Evolutionary conservation across 208 protist genomes (phyloP), one percentile per base, ranked within the genome.

Genomic region (Angomonas ambiguus): DNA sequence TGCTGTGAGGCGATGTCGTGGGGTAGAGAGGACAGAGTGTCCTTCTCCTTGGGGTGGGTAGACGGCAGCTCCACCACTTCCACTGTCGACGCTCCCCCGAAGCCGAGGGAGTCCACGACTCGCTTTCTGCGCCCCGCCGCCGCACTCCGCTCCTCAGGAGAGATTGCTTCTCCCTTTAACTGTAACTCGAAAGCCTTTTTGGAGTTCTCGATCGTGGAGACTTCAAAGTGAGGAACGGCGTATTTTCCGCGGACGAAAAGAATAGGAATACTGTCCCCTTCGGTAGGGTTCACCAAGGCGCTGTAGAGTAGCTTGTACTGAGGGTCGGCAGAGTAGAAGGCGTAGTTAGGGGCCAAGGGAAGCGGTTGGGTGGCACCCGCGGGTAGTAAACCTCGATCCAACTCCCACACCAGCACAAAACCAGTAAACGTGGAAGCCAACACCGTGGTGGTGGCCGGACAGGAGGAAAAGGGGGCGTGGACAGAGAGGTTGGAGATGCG

Each of bases 401-500:
- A 53, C 3, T 53, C 30, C 10, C 38, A 56, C 20, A 24, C 62
- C 45, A 72, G 55, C 10, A 69, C 60, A 18, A 65, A 71, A 0
- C 69, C 67, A n/a, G 66, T 77, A 28, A 73, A 56, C 11, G 63
- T 73, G 20, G 57, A 35, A 33, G 57, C 32, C 27, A 31, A 34
- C 10, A 62, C 30, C 16, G 27, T 59, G 53, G 45, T 61, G n/a
- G n/a, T n/a, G n/a, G n/a, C n/a, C n/a, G n/a, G n/a, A 27, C 28
- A n/a, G 64, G 16, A 63, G 32, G 24, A 16, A 1, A 16, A 10
- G 31, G 42, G 55, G 13, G 80, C 71, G 6, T 76, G 69, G 22
- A 92, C 81, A 10, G 71, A 80, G 25, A 95, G 51, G 65, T 80
- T 75, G 5, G 84, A 56, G 53, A 92, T 91, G 51, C 88, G 83